Evolutionary conservation across 306 rosid species (phyloP).

Genomic region (Heteromeles arbutifolia): DNA sequence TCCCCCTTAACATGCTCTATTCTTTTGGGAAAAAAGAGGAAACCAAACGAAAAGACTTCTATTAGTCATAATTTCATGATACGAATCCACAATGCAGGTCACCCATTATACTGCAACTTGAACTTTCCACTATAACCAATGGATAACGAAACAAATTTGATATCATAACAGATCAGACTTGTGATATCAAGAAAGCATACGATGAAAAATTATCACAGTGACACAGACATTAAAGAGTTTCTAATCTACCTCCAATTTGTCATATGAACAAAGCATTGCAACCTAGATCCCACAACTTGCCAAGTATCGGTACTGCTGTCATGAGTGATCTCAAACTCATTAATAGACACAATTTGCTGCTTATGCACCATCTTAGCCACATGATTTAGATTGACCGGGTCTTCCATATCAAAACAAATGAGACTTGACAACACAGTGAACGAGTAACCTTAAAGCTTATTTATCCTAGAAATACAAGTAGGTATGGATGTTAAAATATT

Average conservation of each 20-base stretch:
- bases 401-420: conserved; percentile 41
- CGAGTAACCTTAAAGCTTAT: background rate
- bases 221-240: background rate
- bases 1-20: background rate
- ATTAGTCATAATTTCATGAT: background rate
- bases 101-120: background rate
- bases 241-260: conserved; percentile 84
- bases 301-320: conserved; percentile 53
- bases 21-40: background rate
- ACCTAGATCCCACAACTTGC: conserved; percentile 80
- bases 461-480: background rate
- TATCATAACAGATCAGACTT: background rate
- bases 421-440: conserved; percentile 21
- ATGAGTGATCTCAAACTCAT: conserved; percentile 71
- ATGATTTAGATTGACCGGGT: conserved; percentile 45
- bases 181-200: background rate
- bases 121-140: background rate
- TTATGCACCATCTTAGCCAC: conserved; percentile 64
- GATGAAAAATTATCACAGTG: background rate
- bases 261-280: conserved; percentile 94
- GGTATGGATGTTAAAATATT: background rate
- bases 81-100: background rate
- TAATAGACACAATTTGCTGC: conserved; percentile 67
- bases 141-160: background rate
- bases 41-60: background rate